phyloP scores from a whole-genome alignment of 1,284 basidiomycete genomes.

The Meira miltonrushii region DNA sequence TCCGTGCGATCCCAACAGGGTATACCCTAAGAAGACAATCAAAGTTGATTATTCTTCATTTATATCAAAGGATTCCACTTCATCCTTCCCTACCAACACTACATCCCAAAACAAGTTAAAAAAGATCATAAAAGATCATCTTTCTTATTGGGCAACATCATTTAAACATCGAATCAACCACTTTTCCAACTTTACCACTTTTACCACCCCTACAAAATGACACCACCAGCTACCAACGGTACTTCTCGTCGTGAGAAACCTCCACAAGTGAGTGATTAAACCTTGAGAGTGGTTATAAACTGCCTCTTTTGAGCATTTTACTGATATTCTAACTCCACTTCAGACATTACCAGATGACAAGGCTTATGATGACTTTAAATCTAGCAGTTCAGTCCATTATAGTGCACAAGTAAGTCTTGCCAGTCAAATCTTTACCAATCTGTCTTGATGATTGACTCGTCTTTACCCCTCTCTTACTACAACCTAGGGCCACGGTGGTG shows the following conservation, averaged over 20 bases:
- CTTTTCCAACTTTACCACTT: neutral
- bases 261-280: neutral
- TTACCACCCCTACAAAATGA: neutral
- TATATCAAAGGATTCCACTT: neutral
- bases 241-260: neutral
- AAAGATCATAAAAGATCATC: no score
- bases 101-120: no score
- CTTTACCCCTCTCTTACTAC: constrained; percentile 1
- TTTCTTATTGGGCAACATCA: no score
- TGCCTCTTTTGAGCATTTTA: neutral
- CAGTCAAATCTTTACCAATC: neutral
- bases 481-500: constrained; percentile 18
- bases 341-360: constrained; percentile 34
- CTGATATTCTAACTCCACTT: neutral
- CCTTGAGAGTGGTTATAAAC: neutral
- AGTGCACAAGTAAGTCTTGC: constrained; percentile 10
- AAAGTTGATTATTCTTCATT: neutral
- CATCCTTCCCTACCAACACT: no score
- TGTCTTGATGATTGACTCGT: neutral
- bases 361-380: constrained; percentile 29
- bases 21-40: no score
- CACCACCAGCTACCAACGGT: constrained; percentile 1
- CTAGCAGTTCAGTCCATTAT: constrained; percentile 28
- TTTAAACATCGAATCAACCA: neutral
- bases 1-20: no score